phyloP scores from a whole-genome alignment of 1,139 yeast genomes.

The Arxiozyma slooffiae region DNA sequence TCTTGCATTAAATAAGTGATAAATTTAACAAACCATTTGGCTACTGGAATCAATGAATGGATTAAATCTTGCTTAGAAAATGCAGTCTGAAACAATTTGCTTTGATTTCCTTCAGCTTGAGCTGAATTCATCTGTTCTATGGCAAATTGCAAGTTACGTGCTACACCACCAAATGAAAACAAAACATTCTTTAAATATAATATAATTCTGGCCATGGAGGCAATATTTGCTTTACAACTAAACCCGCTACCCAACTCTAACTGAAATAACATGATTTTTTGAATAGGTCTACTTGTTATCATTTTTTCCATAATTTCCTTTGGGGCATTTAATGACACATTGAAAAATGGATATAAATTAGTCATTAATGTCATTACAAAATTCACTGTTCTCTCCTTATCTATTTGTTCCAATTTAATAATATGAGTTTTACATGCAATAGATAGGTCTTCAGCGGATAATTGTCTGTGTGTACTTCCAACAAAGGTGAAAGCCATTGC shows the following conservation, averaged over 20 bases:
- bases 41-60: conserved; percentile 29
- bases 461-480: conserved; percentile 28
- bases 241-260: conserved; percentile 28
- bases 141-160: conserved; percentile 30
- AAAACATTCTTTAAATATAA: conserved; percentile 28
- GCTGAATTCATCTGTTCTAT: conserved; percentile 22
- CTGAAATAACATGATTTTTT: conserved; percentile 28
- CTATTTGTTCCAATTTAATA: conserved; percentile 16
- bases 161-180: conserved; percentile 31
- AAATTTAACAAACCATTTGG: conserved; percentile 30
- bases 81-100: conserved; percentile 28
- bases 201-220: conserved; percentile 28
- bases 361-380: conserved; percentile 25
- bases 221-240: conserved; percentile 17
- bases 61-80: conserved; percentile 31
- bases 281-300: conserved; percentile 31
- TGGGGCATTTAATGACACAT: conserved; percentile 30
- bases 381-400: conserved; percentile 21
- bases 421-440: conserved; percentile 29
- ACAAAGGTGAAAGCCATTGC: conserved; percentile 31
- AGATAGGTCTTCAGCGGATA: conserved; percentile 29
- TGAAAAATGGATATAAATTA: conserved; percentile 27
- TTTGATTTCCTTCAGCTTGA: conserved; percentile 10
- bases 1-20: conserved; percentile 28
- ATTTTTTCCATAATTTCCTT: conserved; percentile 30